These are phyloP conservation scores for Grifola frondosa DNA, from an alignment of 1,284 basidiomycete genomes.

Conservation along the genomic window DNA sequence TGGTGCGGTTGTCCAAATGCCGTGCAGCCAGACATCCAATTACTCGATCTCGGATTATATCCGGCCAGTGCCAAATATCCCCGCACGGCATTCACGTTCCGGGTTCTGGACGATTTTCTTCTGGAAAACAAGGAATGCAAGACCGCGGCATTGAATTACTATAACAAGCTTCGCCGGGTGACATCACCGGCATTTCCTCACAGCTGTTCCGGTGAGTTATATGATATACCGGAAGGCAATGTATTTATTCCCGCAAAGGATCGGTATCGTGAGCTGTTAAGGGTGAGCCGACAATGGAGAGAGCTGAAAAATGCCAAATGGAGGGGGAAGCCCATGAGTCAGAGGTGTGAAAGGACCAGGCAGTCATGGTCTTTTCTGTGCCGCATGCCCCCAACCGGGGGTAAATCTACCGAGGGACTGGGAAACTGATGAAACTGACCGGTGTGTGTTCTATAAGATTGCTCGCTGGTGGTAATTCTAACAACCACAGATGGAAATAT, in stretches of 20 bases:
- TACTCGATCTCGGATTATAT: not conserved
- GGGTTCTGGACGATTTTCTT: not conserved
- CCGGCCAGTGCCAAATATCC: not conserved
- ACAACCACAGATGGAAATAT: too few relatives aligned
- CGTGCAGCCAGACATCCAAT: not conserved
- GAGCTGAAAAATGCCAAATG: not conserved
- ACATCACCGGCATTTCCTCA: not conserved
- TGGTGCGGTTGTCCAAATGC: not conserved
- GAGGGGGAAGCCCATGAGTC: too few relatives aligned
- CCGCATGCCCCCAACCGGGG: not conserved
- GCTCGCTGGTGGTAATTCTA: too few relatives aligned
- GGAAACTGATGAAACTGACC: not conserved
- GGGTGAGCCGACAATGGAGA: not conserved
- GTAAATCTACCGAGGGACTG: not conserved
- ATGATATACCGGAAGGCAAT: not conserved
- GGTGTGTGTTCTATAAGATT: too few relatives aligned
- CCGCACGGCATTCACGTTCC: not conserved
- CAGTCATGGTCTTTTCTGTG: not conserved
- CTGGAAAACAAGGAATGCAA: constrained; percentile 1
- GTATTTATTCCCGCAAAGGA: too few relatives aligned
- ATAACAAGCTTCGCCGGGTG: not conserved
- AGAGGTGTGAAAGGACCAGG: too few relatives aligned
- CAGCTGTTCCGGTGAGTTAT: constrained; percentile 4
- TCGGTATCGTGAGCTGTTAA: not conserved
- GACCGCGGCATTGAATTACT: not conserved